phyloP scores from a whole-genome alignment of 768 basidiomycete genomes.

The Lactarius deliciosus region DNA sequence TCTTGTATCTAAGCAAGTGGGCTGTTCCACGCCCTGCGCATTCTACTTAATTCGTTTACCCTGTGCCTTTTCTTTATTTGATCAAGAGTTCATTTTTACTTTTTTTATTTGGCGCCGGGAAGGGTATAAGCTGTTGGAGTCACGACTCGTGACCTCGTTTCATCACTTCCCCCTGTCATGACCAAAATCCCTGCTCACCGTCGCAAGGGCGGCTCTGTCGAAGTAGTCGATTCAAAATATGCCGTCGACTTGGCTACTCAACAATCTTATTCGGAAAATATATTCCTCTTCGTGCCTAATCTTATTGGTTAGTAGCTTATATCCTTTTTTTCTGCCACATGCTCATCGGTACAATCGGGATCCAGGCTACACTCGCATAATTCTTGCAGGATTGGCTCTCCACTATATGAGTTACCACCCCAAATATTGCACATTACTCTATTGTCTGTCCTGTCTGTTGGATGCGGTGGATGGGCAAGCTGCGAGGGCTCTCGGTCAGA shows the following conservation, averaged over 20 bases:
- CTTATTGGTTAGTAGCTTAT: slow-evolving; percentile 69
- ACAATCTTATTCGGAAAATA: slow-evolving; percentile 88
- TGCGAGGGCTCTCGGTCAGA: slow-evolving; percentile 83
- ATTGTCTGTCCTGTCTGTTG: slow-evolving; percentile 86
- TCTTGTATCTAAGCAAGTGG: slow-evolving; percentile 7
- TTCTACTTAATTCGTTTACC: slow-evolving; percentile 20
- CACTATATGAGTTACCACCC: slow-evolving; percentile 96
- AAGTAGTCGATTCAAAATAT: slow-evolving; percentile 78
- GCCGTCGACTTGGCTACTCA: slow-evolving; percentile 86
- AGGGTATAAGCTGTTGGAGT: background rate
- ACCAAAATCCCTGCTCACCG: slow-evolving; percentile 29
- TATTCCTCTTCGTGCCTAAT: slow-evolving; percentile 96
- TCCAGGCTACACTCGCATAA: slow-evolving; percentile 84
- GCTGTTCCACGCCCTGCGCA: slow-evolving; percentile 6
- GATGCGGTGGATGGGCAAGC: slow-evolving; percentile 96
- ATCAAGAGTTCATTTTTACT: background rate
- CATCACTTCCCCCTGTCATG: slow-evolving; percentile 16
- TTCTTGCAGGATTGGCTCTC: slow-evolving; percentile 85
- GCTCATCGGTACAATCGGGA: slow-evolving; percentile 19
- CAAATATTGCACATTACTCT: slow-evolving; percentile 85
- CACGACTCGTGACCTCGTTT: background rate
- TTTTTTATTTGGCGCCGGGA: background rate
- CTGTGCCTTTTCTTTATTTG: background rate
- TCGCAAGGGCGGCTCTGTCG: slow-evolving; percentile 56
- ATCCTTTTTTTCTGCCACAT: slow-evolving; percentile 20